Evolutionary conservation across 2,329 filamentous ascomycete genomes (phyloP).

Genomic region (Helotiales sp.): DNA sequence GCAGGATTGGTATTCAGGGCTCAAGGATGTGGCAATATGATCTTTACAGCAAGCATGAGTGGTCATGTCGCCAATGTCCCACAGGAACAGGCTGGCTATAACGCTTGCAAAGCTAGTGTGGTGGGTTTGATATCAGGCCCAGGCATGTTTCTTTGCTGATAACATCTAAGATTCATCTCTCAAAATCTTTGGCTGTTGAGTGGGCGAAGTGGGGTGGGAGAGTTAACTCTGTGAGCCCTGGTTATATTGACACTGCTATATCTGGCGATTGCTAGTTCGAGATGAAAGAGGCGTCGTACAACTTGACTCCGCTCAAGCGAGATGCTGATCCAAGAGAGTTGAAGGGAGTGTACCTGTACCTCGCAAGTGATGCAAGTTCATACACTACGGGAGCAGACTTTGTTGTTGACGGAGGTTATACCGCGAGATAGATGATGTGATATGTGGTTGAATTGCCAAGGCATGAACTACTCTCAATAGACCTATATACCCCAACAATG

Average conservation of each 20-base stretch:
- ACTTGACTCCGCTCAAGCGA: slow-evolving; percentile 38
- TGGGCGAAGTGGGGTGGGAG: slow-evolving; percentile 71
- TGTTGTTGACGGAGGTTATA: slow-evolving; percentile 24
- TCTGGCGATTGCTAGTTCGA: slow-evolving; percentile 74
- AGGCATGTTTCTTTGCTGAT: neutral
- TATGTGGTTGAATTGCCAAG: neutral
- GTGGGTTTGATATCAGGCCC: neutral
- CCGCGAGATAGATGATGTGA: neutral
- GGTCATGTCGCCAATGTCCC: slow-evolving; percentile 81
- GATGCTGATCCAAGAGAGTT: slow-evolving; percentile 41
- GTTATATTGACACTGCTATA: slow-evolving; percentile 81
- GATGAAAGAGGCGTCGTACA: slow-evolving; percentile 75
- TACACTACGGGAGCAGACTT: slow-evolving; percentile 43
- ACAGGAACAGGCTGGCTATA: slow-evolving; percentile 77
- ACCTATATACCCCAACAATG: no score
- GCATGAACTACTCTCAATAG: no score
- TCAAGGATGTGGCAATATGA: slow-evolving; percentile 61
- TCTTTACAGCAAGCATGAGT: slow-evolving; percentile 76
- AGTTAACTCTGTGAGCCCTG: slow-evolving; percentile 78
- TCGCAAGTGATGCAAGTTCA: slow-evolving; percentile 43
- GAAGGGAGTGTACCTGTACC: slow-evolving; percentile 53
- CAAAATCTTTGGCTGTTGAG: slow-evolving; percentile 76
- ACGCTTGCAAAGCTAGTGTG: slow-evolving; percentile 77
- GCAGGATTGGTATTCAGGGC: slow-evolving; percentile 65
- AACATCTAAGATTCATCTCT: slow-evolving; percentile 57